A percentile compares a stretch with the other conserved stretches of the same genome.
Conservation (phyloP, 2,329 filamentous ascomycete species). For the Pestalotiopsis sp. region DNA sequence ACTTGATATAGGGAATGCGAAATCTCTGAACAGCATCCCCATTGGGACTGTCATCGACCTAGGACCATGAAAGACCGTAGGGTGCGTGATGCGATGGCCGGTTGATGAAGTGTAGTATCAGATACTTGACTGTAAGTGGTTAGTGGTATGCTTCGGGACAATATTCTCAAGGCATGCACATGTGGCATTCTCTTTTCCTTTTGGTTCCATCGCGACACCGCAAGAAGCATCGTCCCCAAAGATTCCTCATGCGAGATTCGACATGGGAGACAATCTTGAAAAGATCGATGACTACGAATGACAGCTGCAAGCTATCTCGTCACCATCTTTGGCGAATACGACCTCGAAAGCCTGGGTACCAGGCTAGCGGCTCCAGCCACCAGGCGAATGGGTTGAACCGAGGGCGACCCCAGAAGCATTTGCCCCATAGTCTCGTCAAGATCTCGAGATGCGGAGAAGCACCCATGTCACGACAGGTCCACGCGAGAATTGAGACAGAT, state of each 20-base stretch:
- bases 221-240: background rate
- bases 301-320: background rate
- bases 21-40: no score
- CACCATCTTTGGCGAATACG: background rate
- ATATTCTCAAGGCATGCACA: background rate
- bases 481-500: background rate
- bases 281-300: background rate
- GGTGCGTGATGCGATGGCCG: no score
- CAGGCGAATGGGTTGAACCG: background rate
- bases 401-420: background rate
- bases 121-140: no score
- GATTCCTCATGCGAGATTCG: background rate
- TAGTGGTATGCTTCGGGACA: no score
- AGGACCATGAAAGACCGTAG: no score
- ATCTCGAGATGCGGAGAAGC: constrained; percentile 2
- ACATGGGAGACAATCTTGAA: background rate
- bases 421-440: background rate
- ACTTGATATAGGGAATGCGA: background rate
- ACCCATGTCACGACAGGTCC: background rate
- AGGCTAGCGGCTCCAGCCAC: background rate
- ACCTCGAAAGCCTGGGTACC: background rate
- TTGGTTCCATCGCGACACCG: background rate
- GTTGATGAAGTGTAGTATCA: no score
- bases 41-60: no score
- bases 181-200: background rate